phyloP scores from a whole-genome alignment of 1,139 yeast species.

The Groenewaldozyma auringiensis region DNA sequence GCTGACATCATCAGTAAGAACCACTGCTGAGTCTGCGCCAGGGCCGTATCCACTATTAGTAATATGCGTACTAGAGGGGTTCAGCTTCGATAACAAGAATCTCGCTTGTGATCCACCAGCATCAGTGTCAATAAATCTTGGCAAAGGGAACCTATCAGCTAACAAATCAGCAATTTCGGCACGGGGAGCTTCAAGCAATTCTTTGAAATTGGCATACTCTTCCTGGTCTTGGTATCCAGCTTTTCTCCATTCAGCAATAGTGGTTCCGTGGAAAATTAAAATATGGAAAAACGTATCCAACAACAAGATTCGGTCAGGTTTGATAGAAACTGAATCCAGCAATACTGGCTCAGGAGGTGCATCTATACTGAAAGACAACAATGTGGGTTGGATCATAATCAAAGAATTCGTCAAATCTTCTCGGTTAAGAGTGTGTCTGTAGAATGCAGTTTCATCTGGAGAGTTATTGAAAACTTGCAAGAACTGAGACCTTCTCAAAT shows the following conservation, averaged over 20 bases:
- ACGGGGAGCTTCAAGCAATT: slow-evolving; percentile 80
- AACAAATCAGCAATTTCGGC: slow-evolving; percentile 87
- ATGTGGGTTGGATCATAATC: slow-evolving; percentile 94
- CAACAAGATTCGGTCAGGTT: slow-evolving; percentile 78
- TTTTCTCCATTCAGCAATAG: slow-evolving; percentile 93
- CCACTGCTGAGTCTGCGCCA: slow-evolving; percentile 60
- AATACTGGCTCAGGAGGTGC: slow-evolving; percentile 75
- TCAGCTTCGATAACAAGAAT: slow-evolving; percentile 86
- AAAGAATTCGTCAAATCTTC: slow-evolving; percentile 92
- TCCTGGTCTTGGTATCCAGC: slow-evolving; percentile 90
- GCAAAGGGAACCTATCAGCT: slow-evolving; percentile 92
- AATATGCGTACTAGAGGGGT: slow-evolving; percentile 82
- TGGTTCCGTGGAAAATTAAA: slow-evolving; percentile 89
- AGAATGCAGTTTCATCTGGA: slow-evolving; percentile 97
- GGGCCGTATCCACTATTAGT: slow-evolving; percentile 41
- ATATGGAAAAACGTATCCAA: slow-evolving; percentile 96
- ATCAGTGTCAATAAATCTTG: slow-evolving; percentile 92
- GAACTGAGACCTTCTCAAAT: slow-evolving; percentile 93
- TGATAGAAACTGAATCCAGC: slow-evolving; percentile 86
- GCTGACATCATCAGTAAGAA: slow-evolving; percentile 90
- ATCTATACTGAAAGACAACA: slow-evolving; percentile 77
- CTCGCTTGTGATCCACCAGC: slow-evolving; percentile 98
- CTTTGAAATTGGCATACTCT: slow-evolving; percentile 82
- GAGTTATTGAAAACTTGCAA: slow-evolving; percentile 95
- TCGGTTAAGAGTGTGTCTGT: slow-evolving; percentile 83